Evolutionary conservation across 495 filamentous ascomycete genomes (phyloP).

Genomic region (Hyaloscypha variabilis): DNA sequence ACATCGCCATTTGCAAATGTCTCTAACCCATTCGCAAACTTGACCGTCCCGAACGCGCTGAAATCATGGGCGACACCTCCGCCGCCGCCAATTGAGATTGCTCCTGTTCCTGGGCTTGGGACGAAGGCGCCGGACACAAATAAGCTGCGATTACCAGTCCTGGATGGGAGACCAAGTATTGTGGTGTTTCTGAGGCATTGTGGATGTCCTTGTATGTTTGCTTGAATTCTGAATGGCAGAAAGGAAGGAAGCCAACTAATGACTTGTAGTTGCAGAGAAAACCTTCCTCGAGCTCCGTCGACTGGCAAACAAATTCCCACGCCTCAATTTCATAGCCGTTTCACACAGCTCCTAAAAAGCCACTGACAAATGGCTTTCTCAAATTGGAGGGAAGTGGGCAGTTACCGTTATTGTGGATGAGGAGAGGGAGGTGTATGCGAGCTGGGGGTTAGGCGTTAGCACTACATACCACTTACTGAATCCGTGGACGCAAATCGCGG

Average conservation of each 20-base stretch:
- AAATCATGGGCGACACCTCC: conserved; percentile 48
- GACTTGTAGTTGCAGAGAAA: conserved; percentile 56
- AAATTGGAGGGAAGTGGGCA: conserved; percentile 54
- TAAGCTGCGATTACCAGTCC: conserved; percentile 46
- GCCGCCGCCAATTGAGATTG: conserved; percentile 48
- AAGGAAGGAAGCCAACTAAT: neutral
- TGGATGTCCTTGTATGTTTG: conserved; percentile 58
- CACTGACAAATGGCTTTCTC: conserved; percentile 56
- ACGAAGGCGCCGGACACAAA: conserved; percentile 48
- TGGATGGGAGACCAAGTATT: conserved; percentile 47
- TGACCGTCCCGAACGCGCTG: conserved; percentile 42
- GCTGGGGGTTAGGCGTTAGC: conserved; percentile 58
- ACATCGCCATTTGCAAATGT: conserved; percentile 22
- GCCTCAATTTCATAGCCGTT: conserved; percentile 57
- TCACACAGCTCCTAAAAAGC: conserved; percentile 54
- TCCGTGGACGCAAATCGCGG: conserved; percentile 47
- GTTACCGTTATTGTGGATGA: conserved; percentile 57
- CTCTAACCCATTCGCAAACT: conserved; percentile 27
- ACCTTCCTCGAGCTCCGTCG: conserved; percentile 52
- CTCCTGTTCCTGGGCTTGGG: conserved; percentile 43
- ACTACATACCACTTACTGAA: conserved; percentile 55
- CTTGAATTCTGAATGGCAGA: neutral
- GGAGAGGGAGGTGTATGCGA: conserved; percentile 50
- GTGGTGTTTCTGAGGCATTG: conserved; percentile 62
- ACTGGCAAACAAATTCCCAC: conserved; percentile 47